phyloP scores from a whole-genome alignment of 768 basidiomycete species.

The Goffeauzyma gilvescens region DNA sequence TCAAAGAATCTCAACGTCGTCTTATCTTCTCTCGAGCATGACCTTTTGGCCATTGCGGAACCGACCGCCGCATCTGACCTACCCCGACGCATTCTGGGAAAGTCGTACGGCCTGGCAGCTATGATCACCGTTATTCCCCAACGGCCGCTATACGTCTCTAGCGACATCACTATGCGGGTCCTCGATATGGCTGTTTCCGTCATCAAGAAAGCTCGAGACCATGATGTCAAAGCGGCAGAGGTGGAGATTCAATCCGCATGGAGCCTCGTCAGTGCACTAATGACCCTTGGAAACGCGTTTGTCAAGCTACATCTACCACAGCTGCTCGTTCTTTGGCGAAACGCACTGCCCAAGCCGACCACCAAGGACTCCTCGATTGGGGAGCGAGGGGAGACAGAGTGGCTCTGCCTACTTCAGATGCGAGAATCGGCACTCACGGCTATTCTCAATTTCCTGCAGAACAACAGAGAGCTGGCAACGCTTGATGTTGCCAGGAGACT shows the following conservation, averaged over 20 bases:
- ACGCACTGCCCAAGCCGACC: constrained; percentile 85
- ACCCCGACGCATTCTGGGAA: constrained; percentile 55
- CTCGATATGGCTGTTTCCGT: constrained; percentile 78
- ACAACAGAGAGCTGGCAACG: constrained; percentile 63
- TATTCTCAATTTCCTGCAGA: constrained; percentile 64
- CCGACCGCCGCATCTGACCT: constrained; percentile 56
- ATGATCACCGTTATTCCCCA: constrained; percentile 69
- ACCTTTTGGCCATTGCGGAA: constrained; percentile 52
- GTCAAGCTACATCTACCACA: constrained; percentile 85
- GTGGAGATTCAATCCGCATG: constrained; percentile 85
- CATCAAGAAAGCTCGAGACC: constrained; percentile 76
- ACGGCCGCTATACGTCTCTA: constrained; percentile 80
- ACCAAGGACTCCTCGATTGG: constrained; percentile 56
- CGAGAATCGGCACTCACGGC: constrained; percentile 78
- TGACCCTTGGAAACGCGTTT: constrained; percentile 83
- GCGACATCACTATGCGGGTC: constrained; percentile 72
- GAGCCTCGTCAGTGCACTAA: constrained; percentile 73
- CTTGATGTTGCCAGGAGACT: constrained; percentile 80
- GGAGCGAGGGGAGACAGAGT: constrained; percentile 55
- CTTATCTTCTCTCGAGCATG: constrained; percentile 64
- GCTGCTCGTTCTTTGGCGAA: constrained; percentile 86
- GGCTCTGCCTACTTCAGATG: constrained; percentile 77
- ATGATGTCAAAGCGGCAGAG: constrained; percentile 61
- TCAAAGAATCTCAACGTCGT: constrained; percentile 59
- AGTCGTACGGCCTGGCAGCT: constrained; percentile 73